Conservation (phyloP, 2,329 filamentous ascomycete species). For the Fragosphaeria purpurea region DNA sequence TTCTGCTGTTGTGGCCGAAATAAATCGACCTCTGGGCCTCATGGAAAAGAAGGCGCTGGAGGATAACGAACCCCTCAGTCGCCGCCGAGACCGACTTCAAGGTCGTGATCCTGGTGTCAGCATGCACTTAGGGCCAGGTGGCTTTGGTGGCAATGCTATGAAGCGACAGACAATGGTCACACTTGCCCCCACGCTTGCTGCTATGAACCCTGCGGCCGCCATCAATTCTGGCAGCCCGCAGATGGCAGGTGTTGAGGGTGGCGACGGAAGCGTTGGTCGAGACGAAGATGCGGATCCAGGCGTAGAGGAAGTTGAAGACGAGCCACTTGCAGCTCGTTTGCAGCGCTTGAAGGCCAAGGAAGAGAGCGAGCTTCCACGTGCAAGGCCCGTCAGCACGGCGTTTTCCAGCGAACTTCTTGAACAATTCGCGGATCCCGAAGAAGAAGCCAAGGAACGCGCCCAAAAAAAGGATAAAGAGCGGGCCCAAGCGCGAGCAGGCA, state of each 20-base stretch:
- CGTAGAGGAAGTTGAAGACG: constrained; percentile 46
- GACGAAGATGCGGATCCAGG: constrained; percentile 20
- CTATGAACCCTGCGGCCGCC: constrained; percentile 11
- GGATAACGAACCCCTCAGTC: constrained; percentile 82
- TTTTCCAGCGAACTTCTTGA: constrained; percentile 62
- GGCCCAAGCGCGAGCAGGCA: constrained; percentile 18
- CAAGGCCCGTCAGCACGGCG: constrained; percentile 51
- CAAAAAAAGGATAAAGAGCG: constrained; percentile 24
- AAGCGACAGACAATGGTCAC: constrained; percentile 37
- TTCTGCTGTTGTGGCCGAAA: constrained; percentile 38
- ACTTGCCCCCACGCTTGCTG: constrained; percentile 21
- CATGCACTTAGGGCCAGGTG: constrained; percentile 15
- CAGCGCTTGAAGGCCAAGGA: constrained; percentile 53
- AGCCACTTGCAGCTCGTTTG: constrained; percentile 58
- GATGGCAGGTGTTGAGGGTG: neutral
- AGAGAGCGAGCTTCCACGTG: constrained; percentile 37
- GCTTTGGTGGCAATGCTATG: constrained; percentile 12
- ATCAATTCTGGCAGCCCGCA: neutral
- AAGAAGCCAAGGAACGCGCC: constrained; percentile 22
- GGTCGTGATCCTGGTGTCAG: constrained; percentile 40
- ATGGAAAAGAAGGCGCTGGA: constrained; percentile 78
- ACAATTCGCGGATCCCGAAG: constrained; percentile 47
- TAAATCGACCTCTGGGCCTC: constrained; percentile 59
- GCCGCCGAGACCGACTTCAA: constrained; percentile 63
- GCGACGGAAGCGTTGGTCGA: neutral